phyloP scores from a whole-genome alignment of 2,329 filamentous ascomycete genomes.

The Dactylonectria macrodidyma region DNA sequence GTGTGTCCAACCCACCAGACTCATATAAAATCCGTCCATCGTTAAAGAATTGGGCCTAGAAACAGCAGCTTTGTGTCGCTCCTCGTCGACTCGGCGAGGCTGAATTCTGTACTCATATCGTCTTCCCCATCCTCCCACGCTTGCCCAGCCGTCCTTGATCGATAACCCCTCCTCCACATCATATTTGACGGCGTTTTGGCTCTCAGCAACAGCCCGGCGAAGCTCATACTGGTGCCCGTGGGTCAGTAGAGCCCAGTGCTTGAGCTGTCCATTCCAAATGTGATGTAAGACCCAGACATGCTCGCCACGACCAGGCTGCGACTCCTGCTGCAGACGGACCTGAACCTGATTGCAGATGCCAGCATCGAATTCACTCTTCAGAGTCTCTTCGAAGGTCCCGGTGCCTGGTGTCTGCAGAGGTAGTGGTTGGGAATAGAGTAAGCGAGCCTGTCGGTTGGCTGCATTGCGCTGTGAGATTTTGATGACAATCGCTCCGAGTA shows the following conservation, averaged over 20 bases:
- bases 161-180: background rate
- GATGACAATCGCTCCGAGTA: background rate
- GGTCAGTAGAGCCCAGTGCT: slow-evolving; percentile 6
- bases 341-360: slow-evolving; percentile 2
- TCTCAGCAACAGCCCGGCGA: background rate
- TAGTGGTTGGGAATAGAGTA: background rate
- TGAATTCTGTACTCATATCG: slow-evolving; percentile 15
- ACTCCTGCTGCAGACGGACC: slow-evolving; percentile 14
- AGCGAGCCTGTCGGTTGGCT: background rate
- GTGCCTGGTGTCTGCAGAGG: background rate
- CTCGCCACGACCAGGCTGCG: slow-evolving; percentile 11
- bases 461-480: background rate
- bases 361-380: background rate
- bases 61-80: background rate
- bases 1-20: slow-evolving; percentile 18
- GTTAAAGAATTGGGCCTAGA: background rate
- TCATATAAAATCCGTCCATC: background rate
- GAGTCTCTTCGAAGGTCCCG: background rate
- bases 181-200: background rate
- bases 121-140: background rate
- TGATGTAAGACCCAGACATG: slow-evolving; percentile 17
- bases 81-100: slow-evolving; percentile 6
- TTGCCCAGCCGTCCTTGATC: background rate
- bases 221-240: slow-evolving; percentile 11
- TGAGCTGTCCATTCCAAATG: background rate